A percentile compares a stretch with the other conserved stretches of the same genome.
Evolutionary conservation across 805 yeast genomes (phyloP).

Genomic region (Metschnikowia anglica): DNA sequence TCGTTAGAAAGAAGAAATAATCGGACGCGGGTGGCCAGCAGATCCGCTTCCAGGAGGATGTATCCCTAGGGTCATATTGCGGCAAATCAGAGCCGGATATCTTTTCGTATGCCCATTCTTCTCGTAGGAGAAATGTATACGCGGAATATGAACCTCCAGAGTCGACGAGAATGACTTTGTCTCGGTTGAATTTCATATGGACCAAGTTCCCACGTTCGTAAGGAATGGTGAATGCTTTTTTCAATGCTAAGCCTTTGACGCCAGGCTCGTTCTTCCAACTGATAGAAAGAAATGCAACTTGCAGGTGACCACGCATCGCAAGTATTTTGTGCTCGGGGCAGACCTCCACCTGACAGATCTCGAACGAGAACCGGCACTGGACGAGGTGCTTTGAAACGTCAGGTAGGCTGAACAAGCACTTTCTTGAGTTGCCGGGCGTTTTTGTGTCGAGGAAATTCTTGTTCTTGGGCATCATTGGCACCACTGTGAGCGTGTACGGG

Average conservation of each 20-base stretch:
- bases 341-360: constrained; percentile 13
- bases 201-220: neutral
- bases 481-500: constrained; percentile 9
- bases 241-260: constrained; percentile 7
- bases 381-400: constrained; percentile 1
- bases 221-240: constrained; percentile 5
- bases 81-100: constrained; percentile 1
- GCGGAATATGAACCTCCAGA: constrained; percentile 3
- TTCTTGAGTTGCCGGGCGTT: constrained; percentile 5
- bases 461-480: constrained; percentile 16
- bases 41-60: constrained; percentile 14
- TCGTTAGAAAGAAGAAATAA: constrained; percentile 5
- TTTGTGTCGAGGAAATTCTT: constrained; percentile 10
- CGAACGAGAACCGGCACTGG: constrained; percentile 9
- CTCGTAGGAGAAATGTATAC: constrained; percentile 5
- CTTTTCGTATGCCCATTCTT: constrained; percentile 7
- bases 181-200: constrained; percentile 5
- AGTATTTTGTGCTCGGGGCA: constrained; percentile 7
- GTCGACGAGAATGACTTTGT: constrained; percentile 11
- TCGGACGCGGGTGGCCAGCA: constrained; percentile 14
- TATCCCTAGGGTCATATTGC: constrained; percentile 11
- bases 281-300: constrained; percentile 9
- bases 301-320: constrained; percentile 14
- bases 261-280: constrained; percentile 15
- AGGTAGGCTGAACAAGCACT: constrained; percentile 9